phyloP scores from a whole-genome alignment of 495 filamentous ascomycete genomes.

The Penicillium coprophilum region DNA sequence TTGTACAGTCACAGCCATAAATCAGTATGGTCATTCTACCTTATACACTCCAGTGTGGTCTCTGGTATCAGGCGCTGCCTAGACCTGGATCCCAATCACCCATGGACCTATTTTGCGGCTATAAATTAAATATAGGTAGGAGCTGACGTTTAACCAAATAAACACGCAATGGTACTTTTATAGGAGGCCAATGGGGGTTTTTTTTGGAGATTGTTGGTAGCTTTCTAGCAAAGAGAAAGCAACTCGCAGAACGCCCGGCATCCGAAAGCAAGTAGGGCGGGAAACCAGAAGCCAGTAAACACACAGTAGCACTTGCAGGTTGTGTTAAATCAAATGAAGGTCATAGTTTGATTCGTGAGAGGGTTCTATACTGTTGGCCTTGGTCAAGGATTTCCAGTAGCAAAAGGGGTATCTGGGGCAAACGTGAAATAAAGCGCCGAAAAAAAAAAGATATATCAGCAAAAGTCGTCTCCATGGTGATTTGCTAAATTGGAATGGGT shows the following conservation, averaged over 20 bases:
- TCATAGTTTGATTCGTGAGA: constrained; percentile 7
- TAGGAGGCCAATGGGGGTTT: neutral
- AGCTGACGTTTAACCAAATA: neutral
- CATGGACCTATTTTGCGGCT: neutral
- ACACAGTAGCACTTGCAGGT: constrained; percentile 5
- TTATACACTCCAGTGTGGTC: neutral
- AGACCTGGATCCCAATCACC: too few species aligned
- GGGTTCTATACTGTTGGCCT: constrained; percentile 11
- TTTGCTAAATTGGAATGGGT: neutral
- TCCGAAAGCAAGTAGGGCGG: neutral
- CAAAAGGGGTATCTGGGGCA: constrained; percentile 8
- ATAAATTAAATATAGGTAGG: neutral
- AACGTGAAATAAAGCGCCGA: neutral
- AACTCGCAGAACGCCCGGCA: neutral
- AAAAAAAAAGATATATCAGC: neutral
- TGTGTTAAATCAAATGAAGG: constrained; percentile 2
- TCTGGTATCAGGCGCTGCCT: too few species aligned
- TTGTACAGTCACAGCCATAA: neutral
- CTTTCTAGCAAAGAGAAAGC: constrained; percentile 1
- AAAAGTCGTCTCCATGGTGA: neutral
- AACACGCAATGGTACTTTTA: neutral
- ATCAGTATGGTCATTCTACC: neutral
- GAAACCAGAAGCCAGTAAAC: neutral
- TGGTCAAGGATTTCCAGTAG: constrained; percentile 7
- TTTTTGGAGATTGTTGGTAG: neutral